phyloP scores from a whole-genome alignment of 1,284 basidiomycete genomes.

The Trichosporon coremiiforme region DNA sequence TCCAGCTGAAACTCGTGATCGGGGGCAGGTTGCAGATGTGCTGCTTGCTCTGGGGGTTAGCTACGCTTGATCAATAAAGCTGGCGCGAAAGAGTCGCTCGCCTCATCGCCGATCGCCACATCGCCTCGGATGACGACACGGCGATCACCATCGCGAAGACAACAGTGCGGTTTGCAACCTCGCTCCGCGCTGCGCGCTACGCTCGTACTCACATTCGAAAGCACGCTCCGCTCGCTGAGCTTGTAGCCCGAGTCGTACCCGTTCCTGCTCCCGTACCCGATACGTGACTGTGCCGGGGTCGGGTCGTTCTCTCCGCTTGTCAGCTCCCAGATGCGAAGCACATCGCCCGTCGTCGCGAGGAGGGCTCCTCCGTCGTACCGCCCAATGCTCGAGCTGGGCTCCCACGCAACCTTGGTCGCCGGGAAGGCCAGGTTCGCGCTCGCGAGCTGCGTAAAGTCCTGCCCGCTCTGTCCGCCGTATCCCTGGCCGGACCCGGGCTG shows the following conservation, averaged over 20 bases:
- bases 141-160: not conserved
- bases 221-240: conserved; percentile 53
- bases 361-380: conserved; percentile 62
- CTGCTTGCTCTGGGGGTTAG: conserved; percentile 72
- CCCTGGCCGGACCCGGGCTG: not conserved
- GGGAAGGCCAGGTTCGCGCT: conserved; percentile 46
- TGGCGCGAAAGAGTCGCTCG: not conserved
- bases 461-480: not conserved
- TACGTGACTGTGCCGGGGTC: conserved; percentile 24
- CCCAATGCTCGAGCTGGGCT: conserved; percentile 43
- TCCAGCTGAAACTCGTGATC: conserved; percentile 94
- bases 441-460: conserved; percentile 45
- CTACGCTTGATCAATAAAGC: not conserved
- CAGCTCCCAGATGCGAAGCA: conserved; percentile 82
- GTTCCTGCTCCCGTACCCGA: conserved; percentile 60
- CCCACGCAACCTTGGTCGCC: conserved; percentile 56
- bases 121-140: not conserved
- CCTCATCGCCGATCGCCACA: not conserved
- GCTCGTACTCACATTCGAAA: conserved; percentile 74
- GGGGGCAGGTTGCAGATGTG: conserved; percentile 70
- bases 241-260: conserved; percentile 58
- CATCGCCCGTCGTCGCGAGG: conserved; percentile 86
- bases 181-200: too few relatives aligned
- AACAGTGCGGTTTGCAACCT: too few relatives aligned
- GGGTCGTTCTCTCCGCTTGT: conserved; percentile 58